A percentile compares a stretch with the other conserved stretches of the same genome.
Evolutionary conservation across 108 stramenopile species (phyloP).

Genomic region (Licmophora abbreviata): DNA sequence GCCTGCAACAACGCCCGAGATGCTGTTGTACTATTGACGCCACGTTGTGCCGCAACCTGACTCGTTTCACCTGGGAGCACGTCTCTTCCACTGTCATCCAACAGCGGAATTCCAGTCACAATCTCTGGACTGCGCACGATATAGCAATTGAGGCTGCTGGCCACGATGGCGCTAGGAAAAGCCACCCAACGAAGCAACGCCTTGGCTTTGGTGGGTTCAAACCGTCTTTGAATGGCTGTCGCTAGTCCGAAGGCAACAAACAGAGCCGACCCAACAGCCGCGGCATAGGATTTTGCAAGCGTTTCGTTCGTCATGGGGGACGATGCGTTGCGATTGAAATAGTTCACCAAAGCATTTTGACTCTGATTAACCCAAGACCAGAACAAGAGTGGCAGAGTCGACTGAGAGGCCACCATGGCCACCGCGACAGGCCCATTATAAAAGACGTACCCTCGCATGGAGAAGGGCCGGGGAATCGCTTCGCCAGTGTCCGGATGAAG

Average conservation of each 20-base stretch:
- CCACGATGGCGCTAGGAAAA: slow-evolving; percentile 79
- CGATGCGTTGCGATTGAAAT: slow-evolving; percentile 82
- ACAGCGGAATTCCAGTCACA: slow-evolving; percentile 57
- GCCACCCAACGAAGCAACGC: slow-evolving; percentile 69
- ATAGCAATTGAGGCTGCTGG: slow-evolving; percentile 80
- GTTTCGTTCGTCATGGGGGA: slow-evolving; percentile 73
- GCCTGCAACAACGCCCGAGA: slow-evolving; percentile 74
- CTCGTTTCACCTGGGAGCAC: slow-evolving; percentile 38
- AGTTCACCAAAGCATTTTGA: slow-evolving; percentile 86
- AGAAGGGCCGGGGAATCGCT: slow-evolving; percentile 72
- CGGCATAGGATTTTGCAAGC: slow-evolving; percentile 69
- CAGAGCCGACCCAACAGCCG: slow-evolving; percentile 74
- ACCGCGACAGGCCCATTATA: slow-evolving; percentile 79
- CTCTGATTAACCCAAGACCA: slow-evolving; percentile 86
- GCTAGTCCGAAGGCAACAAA: slow-evolving; percentile 75
- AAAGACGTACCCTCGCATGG: slow-evolving; percentile 82
- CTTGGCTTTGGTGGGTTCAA: slow-evolving; percentile 40
- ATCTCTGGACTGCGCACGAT: slow-evolving; percentile 85
- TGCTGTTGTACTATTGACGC: slow-evolving; percentile 67
- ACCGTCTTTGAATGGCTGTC: slow-evolving; percentile 58
- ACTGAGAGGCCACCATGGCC: slow-evolving; percentile 51
- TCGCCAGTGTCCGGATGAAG: slow-evolving; percentile 92
- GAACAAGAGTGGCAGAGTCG: slow-evolving; percentile 53
- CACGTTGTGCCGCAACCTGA: slow-evolving; percentile 56
- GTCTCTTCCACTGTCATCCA: slow-evolving; percentile 33